A percentile compares a stretch with the other conserved stretches of the same genome.
Conservation (phyloP, 495 filamentous ascomycete species). For the Rusavskia elegans region DNA sequence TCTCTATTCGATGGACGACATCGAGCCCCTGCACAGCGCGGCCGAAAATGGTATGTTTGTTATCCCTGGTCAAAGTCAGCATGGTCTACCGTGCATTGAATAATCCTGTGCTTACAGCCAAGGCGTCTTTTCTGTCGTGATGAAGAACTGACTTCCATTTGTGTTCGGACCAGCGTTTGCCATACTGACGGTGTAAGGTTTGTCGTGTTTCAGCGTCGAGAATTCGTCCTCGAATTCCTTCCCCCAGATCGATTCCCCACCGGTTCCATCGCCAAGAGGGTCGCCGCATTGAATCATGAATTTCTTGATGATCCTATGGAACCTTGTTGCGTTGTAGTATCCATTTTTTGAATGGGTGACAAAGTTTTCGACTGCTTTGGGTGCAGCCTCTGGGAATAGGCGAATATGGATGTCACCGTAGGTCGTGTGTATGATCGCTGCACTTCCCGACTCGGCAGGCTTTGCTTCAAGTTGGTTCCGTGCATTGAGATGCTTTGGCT, state of each 20-base stretch:
- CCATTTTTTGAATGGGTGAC: slow-evolving; percentile 73
- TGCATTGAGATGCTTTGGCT: slow-evolving; percentile 42
- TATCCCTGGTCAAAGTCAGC: slow-evolving; percentile 29
- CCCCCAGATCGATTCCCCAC: slow-evolving; percentile 95
- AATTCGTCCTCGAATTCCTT: slow-evolving; percentile 94
- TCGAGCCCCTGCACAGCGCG: slow-evolving; percentile 78
- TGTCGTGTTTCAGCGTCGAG: slow-evolving; percentile 79
- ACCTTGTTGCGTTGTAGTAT: slow-evolving; percentile 95
- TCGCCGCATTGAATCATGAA: slow-evolving; percentile 98
- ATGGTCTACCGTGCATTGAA: not conserved
- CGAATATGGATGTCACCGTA: slow-evolving; percentile 92
- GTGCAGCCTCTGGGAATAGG: slow-evolving; percentile 82
- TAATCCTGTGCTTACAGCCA: slow-evolving; percentile 40
- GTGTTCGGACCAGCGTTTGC: slow-evolving; percentile 84
- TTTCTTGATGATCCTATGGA: slow-evolving; percentile 92
- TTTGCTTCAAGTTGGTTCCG: slow-evolving; percentile 38
- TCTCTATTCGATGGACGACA: slow-evolving; percentile 95
- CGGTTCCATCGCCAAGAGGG: slow-evolving; percentile 86
- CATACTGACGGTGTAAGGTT: slow-evolving; percentile 92
- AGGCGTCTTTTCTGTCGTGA: slow-evolving; percentile 90
- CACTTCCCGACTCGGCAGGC: slow-evolving; percentile 50
- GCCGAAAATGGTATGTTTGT: slow-evolving; percentile 93
- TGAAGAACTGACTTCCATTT: slow-evolving; percentile 86
- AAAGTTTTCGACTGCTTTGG: slow-evolving; percentile 97
- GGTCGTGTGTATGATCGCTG: slow-evolving; percentile 80